A percentile compares a stretch with the other conserved stretches of the same genome.
phyloP scores from a whole-genome alignment of 148 eudicot species.

The Fagopyrum homotropicum region DNA sequence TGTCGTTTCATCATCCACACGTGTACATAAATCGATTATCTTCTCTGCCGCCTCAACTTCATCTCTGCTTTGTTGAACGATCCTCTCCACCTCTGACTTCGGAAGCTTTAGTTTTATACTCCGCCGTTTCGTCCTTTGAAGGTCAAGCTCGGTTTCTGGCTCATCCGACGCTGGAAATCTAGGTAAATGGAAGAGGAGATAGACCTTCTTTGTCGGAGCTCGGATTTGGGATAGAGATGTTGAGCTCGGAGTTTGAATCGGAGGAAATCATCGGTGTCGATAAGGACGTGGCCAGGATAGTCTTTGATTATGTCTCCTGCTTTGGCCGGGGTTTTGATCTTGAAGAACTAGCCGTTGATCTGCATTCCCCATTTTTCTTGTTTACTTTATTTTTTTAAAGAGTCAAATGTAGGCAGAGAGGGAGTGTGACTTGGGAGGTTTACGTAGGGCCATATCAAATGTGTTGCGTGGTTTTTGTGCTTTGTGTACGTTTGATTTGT shows the following conservation, averaged over 20 bases:
- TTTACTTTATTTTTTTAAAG: too few relatives aligned
- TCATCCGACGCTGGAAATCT: conserved; percentile 18
- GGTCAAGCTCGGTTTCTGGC: conserved; percentile 20
- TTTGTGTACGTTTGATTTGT: too few relatives aligned
- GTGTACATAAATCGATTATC: background rate
- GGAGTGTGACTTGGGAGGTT: background rate
- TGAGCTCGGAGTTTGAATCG: conserved; percentile 57
- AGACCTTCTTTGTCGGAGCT: conserved; percentile 41
- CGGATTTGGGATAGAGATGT: conserved; percentile 29
- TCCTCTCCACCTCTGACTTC: conserved; percentile 34
- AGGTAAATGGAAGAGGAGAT: conserved; percentile 63
- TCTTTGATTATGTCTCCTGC: conserved; percentile 48
- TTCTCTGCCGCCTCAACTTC: conserved; percentile 35
- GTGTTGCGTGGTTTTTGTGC: too few relatives aligned
- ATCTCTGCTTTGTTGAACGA: conserved; percentile 47
- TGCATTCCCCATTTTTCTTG: conserved; percentile 49
- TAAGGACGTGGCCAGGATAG: conserved; percentile 60
- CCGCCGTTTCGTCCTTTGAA: too few relatives aligned
- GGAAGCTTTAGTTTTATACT: conserved; percentile 46
- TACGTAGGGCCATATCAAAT: background rate
- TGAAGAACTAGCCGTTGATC: conserved; percentile 56
- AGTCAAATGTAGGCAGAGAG: background rate
- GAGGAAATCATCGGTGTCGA: conserved; percentile 47
- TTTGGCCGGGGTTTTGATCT: conserved; percentile 35
- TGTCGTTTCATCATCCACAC: background rate